Conservation (phyloP, 805 yeast species). For the Kodamaea lidongshanica region DNA sequence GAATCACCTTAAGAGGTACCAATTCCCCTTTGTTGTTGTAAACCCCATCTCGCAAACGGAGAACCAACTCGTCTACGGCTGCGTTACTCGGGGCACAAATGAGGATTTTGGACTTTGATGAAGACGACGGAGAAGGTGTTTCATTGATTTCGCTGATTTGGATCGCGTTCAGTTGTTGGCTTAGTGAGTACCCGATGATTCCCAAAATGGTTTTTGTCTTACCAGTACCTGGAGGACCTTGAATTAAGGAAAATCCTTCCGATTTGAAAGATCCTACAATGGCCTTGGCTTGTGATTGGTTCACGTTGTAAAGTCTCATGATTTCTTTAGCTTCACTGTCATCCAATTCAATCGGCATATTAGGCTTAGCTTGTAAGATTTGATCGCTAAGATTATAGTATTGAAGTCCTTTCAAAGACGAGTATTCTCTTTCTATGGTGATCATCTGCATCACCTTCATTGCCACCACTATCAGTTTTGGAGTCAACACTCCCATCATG, state of each 20-base stretch:
- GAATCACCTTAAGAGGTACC: slow-evolving; percentile 63
- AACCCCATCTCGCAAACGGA: slow-evolving; percentile 75
- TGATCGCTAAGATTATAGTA: slow-evolving; percentile 71
- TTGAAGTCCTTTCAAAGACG: slow-evolving; percentile 73
- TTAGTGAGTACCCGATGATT: slow-evolving; percentile 70
- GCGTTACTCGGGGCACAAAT: slow-evolving; percentile 99
- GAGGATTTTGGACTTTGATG: slow-evolving; percentile 47
- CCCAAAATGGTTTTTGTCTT: slow-evolving; percentile 96
- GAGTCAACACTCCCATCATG: slow-evolving; percentile 51
- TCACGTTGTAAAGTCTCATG: slow-evolving; percentile 52
- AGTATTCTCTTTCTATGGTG: slow-evolving; percentile 88
- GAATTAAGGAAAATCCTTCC: slow-evolving; percentile 83
- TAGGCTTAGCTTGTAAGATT: slow-evolving; percentile 63
- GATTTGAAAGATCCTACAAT: slow-evolving; percentile 63
- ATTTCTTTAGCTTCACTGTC: slow-evolving; percentile 38
- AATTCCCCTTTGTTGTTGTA: slow-evolving; percentile 45
- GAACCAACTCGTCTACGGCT: slow-evolving; percentile 91
- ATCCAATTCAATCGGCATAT: slow-evolving; percentile 29
- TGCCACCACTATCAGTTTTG: slow-evolving; percentile 58
- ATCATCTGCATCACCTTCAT: slow-evolving; percentile 80
- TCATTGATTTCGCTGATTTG: no score
- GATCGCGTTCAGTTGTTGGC: slow-evolving; percentile 21
- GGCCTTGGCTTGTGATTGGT: slow-evolving; percentile 87
- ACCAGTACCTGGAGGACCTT: slow-evolving; percentile 97
- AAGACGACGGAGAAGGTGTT: slow-evolving; percentile 16